A percentile compares a stretch with the other conserved stretches of the same genome.
Conservation (phyloP, 805 yeast genomes). For the Barnettozyma vustinii region DNA sequence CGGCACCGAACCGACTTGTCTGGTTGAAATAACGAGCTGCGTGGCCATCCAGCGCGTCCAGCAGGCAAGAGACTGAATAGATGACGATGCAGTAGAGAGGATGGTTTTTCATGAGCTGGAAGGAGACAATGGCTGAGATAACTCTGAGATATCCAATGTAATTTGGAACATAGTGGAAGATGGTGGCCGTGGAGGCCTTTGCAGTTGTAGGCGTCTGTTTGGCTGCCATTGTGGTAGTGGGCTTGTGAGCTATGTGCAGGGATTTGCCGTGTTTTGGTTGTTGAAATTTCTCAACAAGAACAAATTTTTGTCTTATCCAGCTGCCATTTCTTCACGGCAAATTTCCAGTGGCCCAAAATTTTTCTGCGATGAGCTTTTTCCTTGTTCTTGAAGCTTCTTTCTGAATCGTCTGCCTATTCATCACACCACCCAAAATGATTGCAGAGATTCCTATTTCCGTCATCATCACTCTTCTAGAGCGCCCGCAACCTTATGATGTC, state of each 20-base stretch:
- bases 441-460: slow-evolving; percentile 24
- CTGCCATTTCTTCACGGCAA: not conserved
- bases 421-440: not conserved
- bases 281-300: not conserved
- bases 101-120: slow-evolving; percentile 75
- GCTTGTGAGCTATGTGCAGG: not conserved
- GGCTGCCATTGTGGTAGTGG: slow-evolving; percentile 8
- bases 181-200: slow-evolving; percentile 40
- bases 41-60: slow-evolving; percentile 95
- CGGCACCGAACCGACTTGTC: slow-evolving; percentile 91
- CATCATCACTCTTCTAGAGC: slow-evolving; percentile 17
- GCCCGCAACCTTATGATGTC: slow-evolving; percentile 15
- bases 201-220: not conserved
- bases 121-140: slow-evolving; percentile 72
- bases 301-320: not conserved
- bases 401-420: not conserved
- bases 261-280: not conserved
- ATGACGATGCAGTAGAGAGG: slow-evolving; percentile 73
- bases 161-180: slow-evolving; percentile 83
- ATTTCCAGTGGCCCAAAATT: not conserved
- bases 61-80: slow-evolving; percentile 81
- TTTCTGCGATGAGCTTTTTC: slow-evolving; percentile 8
- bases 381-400: too few relatives aligned
- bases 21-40: slow-evolving; percentile 90
- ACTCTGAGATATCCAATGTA: slow-evolving; percentile 87